Evolutionary conservation across 805 yeast species (phyloP).

Genomic region (Starmerella bombicola): DNA sequence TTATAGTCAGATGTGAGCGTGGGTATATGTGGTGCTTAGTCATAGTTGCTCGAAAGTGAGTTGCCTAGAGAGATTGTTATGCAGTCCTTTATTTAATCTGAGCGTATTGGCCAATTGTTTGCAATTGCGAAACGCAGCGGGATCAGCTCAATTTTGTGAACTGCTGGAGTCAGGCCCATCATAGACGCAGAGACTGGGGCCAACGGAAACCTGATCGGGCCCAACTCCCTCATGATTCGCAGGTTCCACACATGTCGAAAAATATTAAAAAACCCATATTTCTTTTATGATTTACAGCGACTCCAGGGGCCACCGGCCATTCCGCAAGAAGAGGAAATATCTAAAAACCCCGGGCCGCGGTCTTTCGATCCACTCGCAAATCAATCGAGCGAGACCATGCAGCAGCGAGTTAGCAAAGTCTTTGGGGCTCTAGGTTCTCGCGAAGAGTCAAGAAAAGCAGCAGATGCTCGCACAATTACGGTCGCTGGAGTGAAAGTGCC

Average conservation of each 20-base stretch:
- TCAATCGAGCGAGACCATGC: slow-evolving; percentile 17
- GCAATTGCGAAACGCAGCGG: no score
- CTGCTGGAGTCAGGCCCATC: no score
- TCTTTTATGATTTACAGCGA: slow-evolving; percentile 15
- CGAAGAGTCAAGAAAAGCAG: slow-evolving; percentile 24
- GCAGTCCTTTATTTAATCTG: no score
- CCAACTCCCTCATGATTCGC: background rate
- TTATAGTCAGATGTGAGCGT: no score
- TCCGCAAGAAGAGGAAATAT: slow-evolving; percentile 2
- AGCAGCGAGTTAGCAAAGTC: slow-evolving; percentile 22
- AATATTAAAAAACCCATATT: slow-evolving; percentile 18
- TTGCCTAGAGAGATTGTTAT: no score
- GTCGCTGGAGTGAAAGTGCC: slow-evolving; percentile 69
- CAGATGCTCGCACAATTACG: slow-evolving; percentile 26
- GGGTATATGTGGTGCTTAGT: background rate
- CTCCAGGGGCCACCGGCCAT: slow-evolving; percentile 8
- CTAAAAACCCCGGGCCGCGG: slow-evolving; percentile 4
- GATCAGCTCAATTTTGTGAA: no score
- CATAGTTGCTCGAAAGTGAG: background rate
- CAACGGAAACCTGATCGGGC: no score
- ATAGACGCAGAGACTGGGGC: no score
- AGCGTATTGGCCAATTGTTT: no score
- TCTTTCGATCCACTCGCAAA: slow-evolving; percentile 20
- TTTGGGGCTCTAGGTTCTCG: slow-evolving; percentile 30
- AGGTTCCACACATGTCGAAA: slow-evolving; percentile 7